These are phyloP conservation scores for Oryza rufipogon DNA, from an alignment of 176 grass and related monocot species.

Conservation along the genomic window DNA sequence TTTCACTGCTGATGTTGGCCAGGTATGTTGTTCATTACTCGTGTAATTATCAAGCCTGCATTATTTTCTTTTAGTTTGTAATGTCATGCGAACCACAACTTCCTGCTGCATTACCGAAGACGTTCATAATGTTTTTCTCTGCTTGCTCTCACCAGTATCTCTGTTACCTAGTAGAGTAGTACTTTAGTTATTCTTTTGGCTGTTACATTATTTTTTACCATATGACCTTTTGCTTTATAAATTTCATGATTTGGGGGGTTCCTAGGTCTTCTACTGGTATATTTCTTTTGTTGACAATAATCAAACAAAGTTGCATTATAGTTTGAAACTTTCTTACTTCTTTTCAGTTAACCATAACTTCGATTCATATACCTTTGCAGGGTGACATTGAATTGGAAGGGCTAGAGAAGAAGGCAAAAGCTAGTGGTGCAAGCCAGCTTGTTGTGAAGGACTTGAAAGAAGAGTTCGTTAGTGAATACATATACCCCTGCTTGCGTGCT, in stretches of 20 bases:
- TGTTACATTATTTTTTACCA: neutral
- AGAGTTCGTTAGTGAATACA: constrained; percentile 93
- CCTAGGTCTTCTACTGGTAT: neutral
- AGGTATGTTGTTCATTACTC: constrained; percentile 55
- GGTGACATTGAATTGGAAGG: constrained; percentile 91
- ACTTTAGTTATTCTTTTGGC: neutral
- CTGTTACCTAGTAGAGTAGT: neutral
- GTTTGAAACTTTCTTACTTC: constrained; percentile 18
- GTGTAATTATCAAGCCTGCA: neutral
- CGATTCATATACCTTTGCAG: constrained; percentile 39
- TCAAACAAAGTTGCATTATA: neutral
- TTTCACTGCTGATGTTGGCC: constrained; percentile 97
- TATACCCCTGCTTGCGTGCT: constrained; percentile 88
- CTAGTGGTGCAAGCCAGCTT: constrained; percentile 92
- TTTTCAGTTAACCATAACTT: constrained; percentile 16
- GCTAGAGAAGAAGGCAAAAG: constrained; percentile 93
- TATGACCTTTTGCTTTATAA: neutral
- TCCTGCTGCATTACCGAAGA: neutral
- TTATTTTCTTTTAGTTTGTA: neutral
- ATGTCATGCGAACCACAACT: neutral
- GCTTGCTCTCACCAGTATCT: neutral
- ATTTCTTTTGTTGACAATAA: neutral
- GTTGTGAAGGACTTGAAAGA: constrained; percentile 94
- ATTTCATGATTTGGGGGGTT: constrained; percentile 16
- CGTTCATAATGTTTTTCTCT: neutral